Evolutionary conservation across 148 eudicot species (phyloP), one percentile per base, ranked within the genome.

Genomic region (Spergularia bocconei): DNA sequence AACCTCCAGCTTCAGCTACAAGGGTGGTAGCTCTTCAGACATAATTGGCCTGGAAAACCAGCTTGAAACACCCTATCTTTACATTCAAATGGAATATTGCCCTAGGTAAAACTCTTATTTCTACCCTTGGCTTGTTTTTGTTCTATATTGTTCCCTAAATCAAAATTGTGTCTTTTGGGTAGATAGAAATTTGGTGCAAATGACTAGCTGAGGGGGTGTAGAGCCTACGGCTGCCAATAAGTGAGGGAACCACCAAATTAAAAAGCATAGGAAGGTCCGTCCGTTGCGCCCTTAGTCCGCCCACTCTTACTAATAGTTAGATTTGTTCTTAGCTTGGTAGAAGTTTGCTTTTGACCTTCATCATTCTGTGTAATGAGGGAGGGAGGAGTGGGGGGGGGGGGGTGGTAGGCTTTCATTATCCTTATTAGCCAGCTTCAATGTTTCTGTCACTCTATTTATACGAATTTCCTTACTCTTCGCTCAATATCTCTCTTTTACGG

Each of bases 21-120:
- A 52, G 82, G 93, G 75, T 77, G 84, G 84, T 19, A 89, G 88
- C 86, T 81, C 84, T 10, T 76, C 89, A 15, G 92, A 91, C 59
- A 58, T 79, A 13, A 65, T 29, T 80, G 90, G 82, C 62, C 67
- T 73, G 63, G 96, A 84, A 72, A 81, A 78, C 79, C 79, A 72
- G 80, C 75, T 86, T 74, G 96, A 89, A 76, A 89, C 91, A 70
- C 93, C 97, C 23, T 95, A 84, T 72, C 89, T 95, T 64, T 95
- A 95, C 70, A 95, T 95, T 77, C 98, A 95, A 83, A 95, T 95
- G 98, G 98, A 95, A 82, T 95, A 90, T 67, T 95, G 98, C 84
- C 97, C 98, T 72, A 90, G 98, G 98, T 95, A 77, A 77, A 74
- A 75, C 68, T 77, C 20, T 51, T 69, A 36, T 59, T 7, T 77